Percentiles rank a stretch among this genome's conserved stretches.
These are phyloP conservation scores for Cercospora janseana DNA, from an alignment of 2,329 filamentous ascomycete species.

Conservation along the genomic window DNA sequence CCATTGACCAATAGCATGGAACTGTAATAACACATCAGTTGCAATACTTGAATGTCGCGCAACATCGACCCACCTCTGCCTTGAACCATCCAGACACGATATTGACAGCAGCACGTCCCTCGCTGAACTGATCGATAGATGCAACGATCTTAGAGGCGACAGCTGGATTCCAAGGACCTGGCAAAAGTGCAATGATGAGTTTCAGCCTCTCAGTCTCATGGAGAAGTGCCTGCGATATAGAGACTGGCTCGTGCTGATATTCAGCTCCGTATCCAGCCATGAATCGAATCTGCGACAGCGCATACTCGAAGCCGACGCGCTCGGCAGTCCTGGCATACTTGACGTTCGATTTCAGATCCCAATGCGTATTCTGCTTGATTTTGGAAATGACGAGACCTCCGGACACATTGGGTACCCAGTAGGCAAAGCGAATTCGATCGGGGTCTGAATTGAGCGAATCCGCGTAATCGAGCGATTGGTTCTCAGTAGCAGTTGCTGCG, in stretches of 20 bases:
- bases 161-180: slow-evolving; percentile 53
- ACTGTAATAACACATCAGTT: slow-evolving; percentile 31
- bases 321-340: slow-evolving; percentile 53
- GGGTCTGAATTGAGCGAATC: slow-evolving; percentile 45
- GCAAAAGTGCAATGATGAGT: slow-evolving; percentile 53
- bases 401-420: slow-evolving; percentile 57
- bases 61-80: slow-evolving; percentile 38
- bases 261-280: slow-evolving; percentile 47
- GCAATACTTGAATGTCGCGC: background rate
- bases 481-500: slow-evolving; percentile 14
- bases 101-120: slow-evolving; percentile 54
- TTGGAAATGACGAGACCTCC: slow-evolving; percentile 55
- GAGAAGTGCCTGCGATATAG: slow-evolving; percentile 52
- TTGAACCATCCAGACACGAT: slow-evolving; percentile 57
- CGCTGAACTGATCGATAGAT: slow-evolving; percentile 53
- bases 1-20: slow-evolving; percentile 54
- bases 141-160: slow-evolving; percentile 56
- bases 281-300: slow-evolving; percentile 54
- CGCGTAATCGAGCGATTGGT: slow-evolving; percentile 35
- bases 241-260: slow-evolving; percentile 54
- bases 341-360: slow-evolving; percentile 52
- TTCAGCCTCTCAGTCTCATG: slow-evolving; percentile 50
- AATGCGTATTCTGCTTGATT: slow-evolving; percentile 51
- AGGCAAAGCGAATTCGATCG: slow-evolving; percentile 49
- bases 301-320: slow-evolving; percentile 52